Conservation (phyloP, 2,329 filamentous ascomycete species). For the Cladophialophora immunda region DNA sequence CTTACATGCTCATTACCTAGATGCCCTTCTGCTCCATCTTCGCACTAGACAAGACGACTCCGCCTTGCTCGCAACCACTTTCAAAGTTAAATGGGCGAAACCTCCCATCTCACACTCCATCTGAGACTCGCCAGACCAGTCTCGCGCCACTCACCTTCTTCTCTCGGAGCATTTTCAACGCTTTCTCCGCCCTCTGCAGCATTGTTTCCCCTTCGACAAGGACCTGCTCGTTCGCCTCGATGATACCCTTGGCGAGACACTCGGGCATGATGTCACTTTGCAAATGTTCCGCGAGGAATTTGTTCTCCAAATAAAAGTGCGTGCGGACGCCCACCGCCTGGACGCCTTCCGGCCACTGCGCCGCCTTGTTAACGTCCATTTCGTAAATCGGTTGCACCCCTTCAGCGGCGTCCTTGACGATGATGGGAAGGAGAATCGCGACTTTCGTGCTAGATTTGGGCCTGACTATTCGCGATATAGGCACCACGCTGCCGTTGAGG, state of each 20-base stretch:
- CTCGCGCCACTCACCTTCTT: slow-evolving; percentile 54
- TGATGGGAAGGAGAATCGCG: slow-evolving; percentile 68
- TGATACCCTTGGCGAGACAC: slow-evolving; percentile 51
- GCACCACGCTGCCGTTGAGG: slow-evolving; percentile 56
- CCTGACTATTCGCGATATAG: slow-evolving; percentile 59
- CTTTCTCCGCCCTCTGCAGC: slow-evolving; percentile 53
- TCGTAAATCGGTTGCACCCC: slow-evolving; percentile 60
- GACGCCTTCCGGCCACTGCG: slow-evolving; percentile 64
- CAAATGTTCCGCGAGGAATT: slow-evolving; percentile 63
- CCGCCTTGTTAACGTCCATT: slow-evolving; percentile 59
- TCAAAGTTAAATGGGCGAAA: background rate
- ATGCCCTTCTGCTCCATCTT: background rate
- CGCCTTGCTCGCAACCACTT: background rate
- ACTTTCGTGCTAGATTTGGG: slow-evolving; percentile 59
- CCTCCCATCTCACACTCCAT: slow-evolving; percentile 11
- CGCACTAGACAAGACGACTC: background rate
- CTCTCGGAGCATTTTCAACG: slow-evolving; percentile 53
- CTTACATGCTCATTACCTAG: background rate
- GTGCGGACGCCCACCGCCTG: slow-evolving; percentile 64
- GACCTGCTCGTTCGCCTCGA: slow-evolving; percentile 53
- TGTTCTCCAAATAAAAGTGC: slow-evolving; percentile 63
- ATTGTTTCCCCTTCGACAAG: slow-evolving; percentile 54
- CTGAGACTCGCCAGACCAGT: slow-evolving; percentile 37
- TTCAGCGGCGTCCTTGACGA: slow-evolving; percentile 62
- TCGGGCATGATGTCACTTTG: slow-evolving; percentile 64